Base-by-base conservation (phyloP, 495 filamentous ascomycete species). In the Evernia prunastri region DNA sequence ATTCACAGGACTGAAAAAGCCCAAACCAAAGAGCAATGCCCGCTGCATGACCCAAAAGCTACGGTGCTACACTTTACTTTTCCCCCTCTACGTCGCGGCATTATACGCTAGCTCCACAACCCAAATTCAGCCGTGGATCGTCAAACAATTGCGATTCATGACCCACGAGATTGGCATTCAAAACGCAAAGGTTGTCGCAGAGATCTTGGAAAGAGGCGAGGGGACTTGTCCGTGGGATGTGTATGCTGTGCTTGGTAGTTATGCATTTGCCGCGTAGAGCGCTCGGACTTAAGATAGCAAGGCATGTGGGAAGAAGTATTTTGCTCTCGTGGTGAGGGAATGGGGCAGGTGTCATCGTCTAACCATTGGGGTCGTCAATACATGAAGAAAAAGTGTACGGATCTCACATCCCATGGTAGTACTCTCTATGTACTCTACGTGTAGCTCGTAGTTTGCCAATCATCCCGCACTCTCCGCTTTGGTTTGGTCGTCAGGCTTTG, bases 161-260 rank as follows among this genome's bases (percentile, higher is more conserved):
- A 61, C 56, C 3, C 47, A 65, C 17, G 67, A 70, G 37, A 72
- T 74, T 53, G 51, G 62, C 13, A 67, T 76, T 18, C 64, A 66
- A 29, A 71, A 73, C 54, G 73, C 72, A 15, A 64, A 60, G 11
- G 18, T 61, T 6, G 72, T 75, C 1, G 63, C 36, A 18, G 59
- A 68, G 17, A 67, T 73, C 12, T 58, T 77, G n/a, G 67, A 66
- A 40, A 58, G 58, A 1, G 47, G 25, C 53, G 57, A 15, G 0
- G 54, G 60, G 36, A 57, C 62, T 36, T 56, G 61, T 40, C 65
- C 70, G 6, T 77, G 72, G 73, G 58, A 66, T 12, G 67, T 75
- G 29, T 77, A 74, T 70, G 60, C 71, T 12, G 57, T 75, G 61
- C 67, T 76, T 37, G 75, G 75, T 10, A 70, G 74, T 58, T 77